These are phyloP conservation scores for Malus sieversii DNA, from an alignment of 306 rosid species.

Conservation along the genomic window DNA sequence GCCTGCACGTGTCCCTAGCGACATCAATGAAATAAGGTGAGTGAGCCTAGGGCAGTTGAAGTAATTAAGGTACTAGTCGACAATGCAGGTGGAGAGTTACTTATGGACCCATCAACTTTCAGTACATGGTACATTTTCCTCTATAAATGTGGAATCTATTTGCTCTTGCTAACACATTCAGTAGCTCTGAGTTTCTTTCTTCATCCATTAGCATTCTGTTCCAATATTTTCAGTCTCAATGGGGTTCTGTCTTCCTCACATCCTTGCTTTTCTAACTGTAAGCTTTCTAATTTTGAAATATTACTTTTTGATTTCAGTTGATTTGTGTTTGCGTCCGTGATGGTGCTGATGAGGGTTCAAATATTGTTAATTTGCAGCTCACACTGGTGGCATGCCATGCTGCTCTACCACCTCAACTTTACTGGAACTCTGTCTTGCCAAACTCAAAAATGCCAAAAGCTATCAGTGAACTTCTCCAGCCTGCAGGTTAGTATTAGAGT, in stretches of 20 bases:
- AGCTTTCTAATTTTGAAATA: conserved; percentile 4
- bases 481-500: conserved; percentile 29
- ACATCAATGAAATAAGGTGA: conserved; percentile 14
- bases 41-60: conserved; percentile 47
- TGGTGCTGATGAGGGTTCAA: neutral
- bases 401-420: conserved; percentile 50
- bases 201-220: neutral
- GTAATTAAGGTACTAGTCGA: conserved; percentile 19
- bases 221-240: conserved; percentile 16
- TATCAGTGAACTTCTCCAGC: conserved; percentile 31
- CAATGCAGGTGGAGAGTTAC: conserved; percentile 14
- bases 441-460: conserved; percentile 60
- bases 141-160: conserved; percentile 25
- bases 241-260: conserved; percentile 27
- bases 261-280: conserved; percentile 42
- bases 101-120: neutral
- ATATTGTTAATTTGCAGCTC: conserved; percentile 26
- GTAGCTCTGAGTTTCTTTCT: conserved; percentile 6
- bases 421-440: conserved; percentile 61
- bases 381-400: conserved; percentile 42
- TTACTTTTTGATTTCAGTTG: neutral
- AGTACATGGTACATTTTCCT: neutral
- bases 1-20: conserved; percentile 27
- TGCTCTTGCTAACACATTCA: neutral
- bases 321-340: neutral